Percentiles rank a stretch among this genome's conserved stretches.
Evolutionary conservation across 768 basidiomycete genomes (phyloP).

Genomic region (Tephrocybe sp.): DNA sequence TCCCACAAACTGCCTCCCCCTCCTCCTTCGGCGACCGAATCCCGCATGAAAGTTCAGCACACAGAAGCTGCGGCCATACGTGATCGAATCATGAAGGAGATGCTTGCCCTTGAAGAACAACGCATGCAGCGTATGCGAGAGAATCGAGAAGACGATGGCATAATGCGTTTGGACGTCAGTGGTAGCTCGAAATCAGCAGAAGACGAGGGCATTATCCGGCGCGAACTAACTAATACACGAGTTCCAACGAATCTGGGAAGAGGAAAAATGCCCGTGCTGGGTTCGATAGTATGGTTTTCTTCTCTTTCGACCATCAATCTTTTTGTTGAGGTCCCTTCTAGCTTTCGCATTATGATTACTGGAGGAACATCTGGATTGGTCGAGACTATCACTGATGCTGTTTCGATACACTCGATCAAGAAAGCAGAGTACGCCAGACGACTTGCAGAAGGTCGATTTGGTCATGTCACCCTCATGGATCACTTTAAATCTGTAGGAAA

Average conservation of each 20-base stretch:
- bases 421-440: conserved; percentile 96
- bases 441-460: conserved; percentile 73
- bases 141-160: conserved; percentile 62
- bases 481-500: conserved; percentile 80
- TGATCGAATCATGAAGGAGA: conserved; percentile 97
- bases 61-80: conserved; percentile 88
- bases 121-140: conserved; percentile 91
- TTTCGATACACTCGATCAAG: conserved; percentile 99
- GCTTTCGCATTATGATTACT: conserved; percentile 95
- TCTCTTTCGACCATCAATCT: background rate
- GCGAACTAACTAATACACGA: conserved; percentile 92
- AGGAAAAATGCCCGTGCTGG: conserved; percentile 92
- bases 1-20: conserved; percentile 10
- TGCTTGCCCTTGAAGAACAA: conserved; percentile 95
- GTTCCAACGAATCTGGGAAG: conserved; percentile 92
- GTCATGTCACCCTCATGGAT: conserved; percentile 86
- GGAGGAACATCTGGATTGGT: conserved; percentile 91
- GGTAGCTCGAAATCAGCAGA: conserved; percentile 67
- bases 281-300: conserved; percentile 70
- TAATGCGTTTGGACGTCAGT: conserved; percentile 55
- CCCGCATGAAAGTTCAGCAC: conserved; percentile 72
- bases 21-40: conserved; percentile 24
- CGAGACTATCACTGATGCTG: conserved; percentile 97
- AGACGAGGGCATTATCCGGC: conserved; percentile 90
- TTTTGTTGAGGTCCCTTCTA: background rate